Evolutionary conservation across 805 yeast species (phyloP), one percentile per base, ranked within the genome.

Genomic region (Cyberlindnera lachancei): DNA sequence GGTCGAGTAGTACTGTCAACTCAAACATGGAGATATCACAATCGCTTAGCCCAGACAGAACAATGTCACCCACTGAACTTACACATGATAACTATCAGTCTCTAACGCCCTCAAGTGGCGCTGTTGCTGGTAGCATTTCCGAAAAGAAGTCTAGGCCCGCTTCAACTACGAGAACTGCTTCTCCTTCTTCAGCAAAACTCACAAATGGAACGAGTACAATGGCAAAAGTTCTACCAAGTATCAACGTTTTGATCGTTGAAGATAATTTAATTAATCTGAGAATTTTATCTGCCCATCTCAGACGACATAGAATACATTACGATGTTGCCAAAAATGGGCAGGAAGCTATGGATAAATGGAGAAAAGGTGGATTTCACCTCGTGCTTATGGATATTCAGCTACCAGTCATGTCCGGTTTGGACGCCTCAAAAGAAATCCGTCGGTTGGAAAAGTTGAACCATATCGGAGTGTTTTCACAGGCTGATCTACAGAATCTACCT

Each of bases 301-400:
- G 86, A 44, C 81, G 85, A 42, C 90, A 90, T 49, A 74, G 83
- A 36, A 88, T 92, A 19, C 80, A 79, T 26, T 86, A 79, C 43
- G 79, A 79, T 39, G 78, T 87, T 27, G 97, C 97, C 5, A 80
- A 83, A 37, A 90, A 87, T 46, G 99, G 99, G 18, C 75, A 79
- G 46, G 97, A 92, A 51, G 99, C 98, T 2, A 73, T 92, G 3
- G 94, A 87, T 41, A 83, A 79, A 58, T 92, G 97, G 97, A 69
- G 85, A 43, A 75, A 73, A 38, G 98, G 98, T 10, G 96, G 96
- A 0, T 86, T 83, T 51, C 97, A 92, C 54, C 64, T 92, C 41
- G 94, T 94, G 24, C 69, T 92, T 27, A 92, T 92, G 98, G 99
- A 92, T 64, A 83, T 92, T 48, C 97, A 92, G 59, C 65, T 92